These are phyloP conservation scores for Apiospora saccharicola DNA, from an alignment of 2,329 filamentous ascomycete genomes.

Conservation along the genomic window DNA sequence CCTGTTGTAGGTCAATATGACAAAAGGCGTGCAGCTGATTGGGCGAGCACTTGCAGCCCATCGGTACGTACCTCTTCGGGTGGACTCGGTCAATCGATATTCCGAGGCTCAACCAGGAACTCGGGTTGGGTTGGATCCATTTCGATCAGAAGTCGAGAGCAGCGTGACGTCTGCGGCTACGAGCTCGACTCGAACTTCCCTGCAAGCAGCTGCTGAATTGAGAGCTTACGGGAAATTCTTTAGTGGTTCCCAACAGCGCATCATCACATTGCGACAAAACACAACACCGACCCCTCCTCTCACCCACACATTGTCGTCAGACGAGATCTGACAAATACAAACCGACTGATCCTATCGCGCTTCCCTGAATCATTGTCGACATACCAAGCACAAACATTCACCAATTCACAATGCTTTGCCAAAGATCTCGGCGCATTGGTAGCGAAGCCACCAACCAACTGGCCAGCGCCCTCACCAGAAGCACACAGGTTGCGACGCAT, in stretches of 20 bases:
- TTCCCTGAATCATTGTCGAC: neutral
- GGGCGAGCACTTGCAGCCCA: neutral
- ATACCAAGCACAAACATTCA: neutral
- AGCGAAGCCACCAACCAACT: constrained; percentile 5
- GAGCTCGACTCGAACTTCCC: neutral
- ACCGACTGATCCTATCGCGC: neutral
- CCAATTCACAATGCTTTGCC: constrained; percentile 7
- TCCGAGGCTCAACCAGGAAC: neutral
- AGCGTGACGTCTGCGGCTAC: constrained; percentile 11
- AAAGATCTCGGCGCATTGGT: constrained; percentile 8
- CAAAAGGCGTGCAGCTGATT: constrained; percentile 1
- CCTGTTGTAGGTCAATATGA: neutral
- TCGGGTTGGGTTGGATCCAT: neutral
- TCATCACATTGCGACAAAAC: neutral
- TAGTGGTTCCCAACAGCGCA: neutral
- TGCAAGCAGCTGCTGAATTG: neutral
- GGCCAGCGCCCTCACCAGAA: neutral
- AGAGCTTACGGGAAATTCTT: neutral
- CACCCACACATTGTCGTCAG: neutral
- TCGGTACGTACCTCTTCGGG: neutral
- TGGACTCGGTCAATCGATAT: neutral
- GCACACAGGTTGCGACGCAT: neutral
- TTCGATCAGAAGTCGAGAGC: neutral
- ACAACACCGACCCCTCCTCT: neutral
- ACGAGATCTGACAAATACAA: neutral